Evolutionary conservation across 2,329 filamentous ascomycete genomes (phyloP), one percentile per base, ranked within the genome.

Genomic region (Apiospora malaysiana): DNA sequence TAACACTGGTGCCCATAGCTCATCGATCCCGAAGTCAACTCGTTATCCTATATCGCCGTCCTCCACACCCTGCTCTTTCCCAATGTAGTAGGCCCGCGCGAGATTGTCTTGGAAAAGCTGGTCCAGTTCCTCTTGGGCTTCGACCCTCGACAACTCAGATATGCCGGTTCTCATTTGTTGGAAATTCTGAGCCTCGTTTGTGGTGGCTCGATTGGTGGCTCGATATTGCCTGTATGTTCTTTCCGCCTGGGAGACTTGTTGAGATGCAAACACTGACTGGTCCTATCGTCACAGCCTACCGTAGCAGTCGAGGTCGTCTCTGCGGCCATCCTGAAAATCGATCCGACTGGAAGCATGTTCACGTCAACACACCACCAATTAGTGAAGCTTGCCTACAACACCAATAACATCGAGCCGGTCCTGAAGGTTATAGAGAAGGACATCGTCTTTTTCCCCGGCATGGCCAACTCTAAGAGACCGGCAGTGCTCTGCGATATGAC

Each of bases 311-410:
- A 85, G 40, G 76, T 83, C 10, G 78, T 88, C 9, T 79, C 85
- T 8, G 79, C 78, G 1, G 91, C 90, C 4, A 85, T 95, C 73
- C 81, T 90, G 16, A 87, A 87, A 69, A 83, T 95, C 70, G 92
- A 95, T 74, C 90, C 92, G 1, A 86, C 86, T 16, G 89, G 87
- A 40, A 87, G 87, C 68, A 88, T 92, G 68, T 89, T 94, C 75
- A 94, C 92, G 5, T 87, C 87, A 5, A 85, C 85, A 40, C 92
- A 94, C 75, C 79, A 91, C 47, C 77, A 81, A 18, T 83, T 93
- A 43, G 84, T 87, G 42, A 87, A 85, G 56, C 78, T 91, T 14
- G 91, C 92, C 63, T 88, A 90, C 78, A 83, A 87, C 69, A 85
- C 86, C 43, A 81, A 87, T 74, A 81, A 81, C 49, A 87, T 89